phyloP scores from a whole-genome alignment of 192 early-diverging fungal genomes.

The Rhizophagus clarus region DNA sequence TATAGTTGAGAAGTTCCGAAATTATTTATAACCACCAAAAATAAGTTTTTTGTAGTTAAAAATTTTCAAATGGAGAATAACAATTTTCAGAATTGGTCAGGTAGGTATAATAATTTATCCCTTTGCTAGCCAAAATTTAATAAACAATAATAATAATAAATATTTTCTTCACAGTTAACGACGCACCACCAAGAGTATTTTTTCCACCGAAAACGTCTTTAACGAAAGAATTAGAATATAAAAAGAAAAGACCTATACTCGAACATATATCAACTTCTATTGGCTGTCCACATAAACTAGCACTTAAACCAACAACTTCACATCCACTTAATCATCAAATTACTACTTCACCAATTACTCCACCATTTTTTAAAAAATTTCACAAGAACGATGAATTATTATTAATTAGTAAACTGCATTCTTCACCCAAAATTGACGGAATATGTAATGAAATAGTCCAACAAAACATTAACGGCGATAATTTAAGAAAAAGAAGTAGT shows the following conservation, averaged over 20 bases:
- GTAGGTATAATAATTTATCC: background rate
- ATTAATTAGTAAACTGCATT: background rate
- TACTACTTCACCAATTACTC: background rate
- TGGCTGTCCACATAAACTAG: background rate
- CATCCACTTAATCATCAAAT: slow-evolving; percentile 26
- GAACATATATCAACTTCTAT: background rate
- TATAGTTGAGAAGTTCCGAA: too few relatives aligned
- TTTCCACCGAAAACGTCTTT: background rate
- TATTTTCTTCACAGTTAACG: background rate
- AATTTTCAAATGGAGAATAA: background rate
- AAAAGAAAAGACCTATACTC: background rate
- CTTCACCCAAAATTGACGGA: background rate
- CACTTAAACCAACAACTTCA: slow-evolving; percentile 8
- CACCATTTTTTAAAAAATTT: background rate
- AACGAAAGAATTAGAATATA: background rate
- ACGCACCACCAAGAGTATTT: background rate
- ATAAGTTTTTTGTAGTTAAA: too few relatives aligned
- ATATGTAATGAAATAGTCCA: background rate
- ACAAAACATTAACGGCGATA: background rate
- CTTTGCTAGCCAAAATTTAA: too few relatives aligned
- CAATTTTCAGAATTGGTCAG: background rate
- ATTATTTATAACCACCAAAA: too few relatives aligned
- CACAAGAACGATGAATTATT: background rate
- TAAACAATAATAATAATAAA: too few relatives aligned
- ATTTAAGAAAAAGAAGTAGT: background rate